A percentile compares a stretch with the other conserved stretches of the same genome.
phyloP scores from a whole-genome alignment of 2,329 filamentous ascomycete genomes.

The Cladophialophora bantiana region DNA sequence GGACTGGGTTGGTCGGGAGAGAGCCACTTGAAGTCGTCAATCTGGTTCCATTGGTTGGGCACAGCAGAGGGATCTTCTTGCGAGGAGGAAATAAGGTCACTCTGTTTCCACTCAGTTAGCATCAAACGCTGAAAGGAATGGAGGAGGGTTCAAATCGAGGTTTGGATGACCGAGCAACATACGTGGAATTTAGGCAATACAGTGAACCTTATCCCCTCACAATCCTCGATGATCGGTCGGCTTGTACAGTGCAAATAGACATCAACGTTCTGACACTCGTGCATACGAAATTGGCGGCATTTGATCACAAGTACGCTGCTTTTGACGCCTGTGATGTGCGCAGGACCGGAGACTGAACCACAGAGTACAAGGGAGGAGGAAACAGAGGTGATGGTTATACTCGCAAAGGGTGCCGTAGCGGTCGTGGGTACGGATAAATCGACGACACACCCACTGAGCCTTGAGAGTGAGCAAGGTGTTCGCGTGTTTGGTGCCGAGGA shows the following conservation, averaged over 20 bases:
- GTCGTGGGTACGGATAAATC: constrained; percentile 73
- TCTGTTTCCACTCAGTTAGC: constrained; percentile 12
- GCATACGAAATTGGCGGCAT: constrained; percentile 90
- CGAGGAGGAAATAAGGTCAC: constrained; percentile 37
- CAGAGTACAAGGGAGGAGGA: constrained; percentile 75
- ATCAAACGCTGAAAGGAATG: neutral
- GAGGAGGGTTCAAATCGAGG: neutral
- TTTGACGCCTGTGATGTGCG: constrained; percentile 78
- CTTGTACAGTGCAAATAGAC: constrained; percentile 83
- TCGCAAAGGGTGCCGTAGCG: constrained; percentile 67
- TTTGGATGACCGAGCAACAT: constrained; percentile 2
- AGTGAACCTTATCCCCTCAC: constrained; percentile 77
- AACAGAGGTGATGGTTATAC: constrained; percentile 73
- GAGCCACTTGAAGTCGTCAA: constrained; percentile 98
- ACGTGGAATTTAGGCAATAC: constrained; percentile 65
- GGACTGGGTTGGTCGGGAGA: constrained; percentile 76
- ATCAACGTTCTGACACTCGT: constrained; percentile 80
- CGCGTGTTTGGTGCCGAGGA: constrained; percentile 73
- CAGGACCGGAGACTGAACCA: constrained; percentile 78
- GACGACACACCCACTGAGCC: constrained; percentile 74
- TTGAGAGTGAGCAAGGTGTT: constrained; percentile 74
- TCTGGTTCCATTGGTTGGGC: constrained; percentile 80
- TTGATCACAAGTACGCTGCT: constrained; percentile 75
- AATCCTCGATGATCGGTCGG: constrained; percentile 94
- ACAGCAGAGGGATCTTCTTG: constrained; percentile 31